Base-by-base conservation (phyloP, 768 basidiomycete genomes). In the Pleurotus djamor region DNA sequence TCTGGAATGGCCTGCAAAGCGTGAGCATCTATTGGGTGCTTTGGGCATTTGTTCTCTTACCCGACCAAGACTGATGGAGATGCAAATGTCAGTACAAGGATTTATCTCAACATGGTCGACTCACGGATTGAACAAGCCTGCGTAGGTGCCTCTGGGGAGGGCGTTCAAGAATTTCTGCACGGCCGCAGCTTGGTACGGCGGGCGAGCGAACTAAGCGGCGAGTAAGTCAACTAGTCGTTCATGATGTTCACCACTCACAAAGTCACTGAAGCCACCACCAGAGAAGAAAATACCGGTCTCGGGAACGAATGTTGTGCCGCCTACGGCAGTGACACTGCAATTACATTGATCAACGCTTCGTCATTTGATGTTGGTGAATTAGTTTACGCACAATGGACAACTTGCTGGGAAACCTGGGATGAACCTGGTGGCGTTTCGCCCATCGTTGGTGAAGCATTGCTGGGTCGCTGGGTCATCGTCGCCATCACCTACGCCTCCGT, bases 181-280 rank as follows among this genome's bases (percentile, higher is more conserved):
- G 5, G 72, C 79, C 2, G 33, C 32, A 0, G 80, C 60, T 65
- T 89, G 88, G 65, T 56, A 56, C 12, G 10, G n/a, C 12, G 54
- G 54, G 13, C 54, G 54, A 9, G 14, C 4, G 41, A 56, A 56
- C 54, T 56, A 28, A 28, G 21, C 21, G 21, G 41, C 13, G 32
- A 34, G 17, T 41, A 32, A 56, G 54, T 14, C 10, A 12, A n/a
- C 52, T 38, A 4, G 44, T 16, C 17, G 8, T 43, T 44, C 16
- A 38, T 41, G 10, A 16, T n/a, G 44, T 41, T 9, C 38, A 41
- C 38, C 38, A 41, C 45, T 43, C 2, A 88, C 87, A 55, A 83
- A 82, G 62, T 87, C 76, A 67, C 87, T 89, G 74, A 91, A 92
- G 2, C 89, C 89, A 43, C 90, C 89, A 1, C 88, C 87, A 8